These are phyloP conservation scores for Termitomyces sp. DNA, from an alignment of 768 basidiomycete genomes.

Conservation along the genomic window DNA sequence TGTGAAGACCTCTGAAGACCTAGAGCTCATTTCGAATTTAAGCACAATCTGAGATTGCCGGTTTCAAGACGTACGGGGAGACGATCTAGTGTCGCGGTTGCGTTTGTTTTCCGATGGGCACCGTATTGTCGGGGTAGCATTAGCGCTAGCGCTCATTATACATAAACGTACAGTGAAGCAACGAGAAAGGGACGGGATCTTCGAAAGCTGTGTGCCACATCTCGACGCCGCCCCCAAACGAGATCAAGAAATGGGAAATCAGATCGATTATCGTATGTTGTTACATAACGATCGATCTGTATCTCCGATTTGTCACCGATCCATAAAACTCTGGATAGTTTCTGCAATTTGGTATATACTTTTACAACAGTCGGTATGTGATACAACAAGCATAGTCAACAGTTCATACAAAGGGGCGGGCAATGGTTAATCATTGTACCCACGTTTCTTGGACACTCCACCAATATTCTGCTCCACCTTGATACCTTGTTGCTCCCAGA, in stretches of 20 bases:
- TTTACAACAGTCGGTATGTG: background rate
- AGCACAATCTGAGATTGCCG: conserved; percentile 1
- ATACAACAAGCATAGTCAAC: background rate
- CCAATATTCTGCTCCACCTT: conserved; percentile 29
- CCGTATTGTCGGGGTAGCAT: background rate
- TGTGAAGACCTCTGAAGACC: no score
- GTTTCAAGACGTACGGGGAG: background rate
- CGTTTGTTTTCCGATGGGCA: background rate
- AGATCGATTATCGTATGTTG: conserved; percentile 9
- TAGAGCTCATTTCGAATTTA: background rate
- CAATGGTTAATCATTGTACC: conserved; percentile 55
- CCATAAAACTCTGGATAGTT: no score
- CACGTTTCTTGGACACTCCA: conserved; percentile 36
- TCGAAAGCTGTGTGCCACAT: background rate
- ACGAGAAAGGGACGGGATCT: background rate
- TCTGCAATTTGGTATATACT: background rate
- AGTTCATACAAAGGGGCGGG: background rate
- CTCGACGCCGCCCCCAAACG: background rate
- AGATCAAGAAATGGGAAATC: background rate
- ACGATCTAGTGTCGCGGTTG: background rate
- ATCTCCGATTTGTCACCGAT: conserved; percentile 7
- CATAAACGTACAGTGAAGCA: background rate
- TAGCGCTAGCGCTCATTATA: no score
- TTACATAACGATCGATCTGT: conserved; percentile 12
- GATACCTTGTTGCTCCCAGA: conserved; percentile 67